Conservation (phyloP, 192 early-diverging fungal species). For the Backusella australiensis region DNA sequence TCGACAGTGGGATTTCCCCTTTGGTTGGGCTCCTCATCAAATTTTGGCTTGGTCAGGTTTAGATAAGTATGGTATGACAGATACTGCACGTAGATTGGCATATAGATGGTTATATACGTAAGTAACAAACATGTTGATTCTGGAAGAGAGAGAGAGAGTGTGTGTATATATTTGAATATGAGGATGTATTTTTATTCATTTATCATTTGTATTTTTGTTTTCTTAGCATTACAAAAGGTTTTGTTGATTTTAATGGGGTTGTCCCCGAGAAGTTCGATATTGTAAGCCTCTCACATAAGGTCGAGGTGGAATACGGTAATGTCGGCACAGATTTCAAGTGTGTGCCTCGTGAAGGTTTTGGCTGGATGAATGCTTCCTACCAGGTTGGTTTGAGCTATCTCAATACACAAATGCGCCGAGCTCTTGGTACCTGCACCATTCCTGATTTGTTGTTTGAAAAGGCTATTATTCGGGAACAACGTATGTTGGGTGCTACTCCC, state of each 20-base stretch:
- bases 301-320: constrained; percentile 96
- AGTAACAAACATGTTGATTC: constrained; percentile 14
- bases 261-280: constrained; percentile 98
- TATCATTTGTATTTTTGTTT: not conserved
- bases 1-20: constrained; percentile 93
- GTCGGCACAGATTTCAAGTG: constrained; percentile 92
- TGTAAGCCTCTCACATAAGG: constrained; percentile 83
- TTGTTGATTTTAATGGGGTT: constrained; percentile 94
- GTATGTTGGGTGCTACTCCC: constrained; percentile 10
- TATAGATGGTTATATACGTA: constrained; percentile 95
- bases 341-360: constrained; percentile 94
- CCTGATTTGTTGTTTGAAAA: constrained; percentile 67
- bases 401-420: constrained; percentile 67
- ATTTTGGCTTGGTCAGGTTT: constrained; percentile 94
- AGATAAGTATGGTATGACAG: constrained; percentile 72
- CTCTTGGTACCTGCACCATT: constrained; percentile 71
- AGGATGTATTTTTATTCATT: not conserved
- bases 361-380: constrained; percentile 97
- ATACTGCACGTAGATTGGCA: constrained; percentile 69
- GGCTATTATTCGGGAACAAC: constrained; percentile 10
- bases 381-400: constrained; percentile 82
- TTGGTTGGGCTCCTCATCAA: constrained; percentile 99
- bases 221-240: constrained; percentile 76
- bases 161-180: not conserved
- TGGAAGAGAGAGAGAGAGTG: not conserved